Conservation (phyloP, 2,329 filamentous ascomycete species). For the Pezicula neosporulosa region DNA sequence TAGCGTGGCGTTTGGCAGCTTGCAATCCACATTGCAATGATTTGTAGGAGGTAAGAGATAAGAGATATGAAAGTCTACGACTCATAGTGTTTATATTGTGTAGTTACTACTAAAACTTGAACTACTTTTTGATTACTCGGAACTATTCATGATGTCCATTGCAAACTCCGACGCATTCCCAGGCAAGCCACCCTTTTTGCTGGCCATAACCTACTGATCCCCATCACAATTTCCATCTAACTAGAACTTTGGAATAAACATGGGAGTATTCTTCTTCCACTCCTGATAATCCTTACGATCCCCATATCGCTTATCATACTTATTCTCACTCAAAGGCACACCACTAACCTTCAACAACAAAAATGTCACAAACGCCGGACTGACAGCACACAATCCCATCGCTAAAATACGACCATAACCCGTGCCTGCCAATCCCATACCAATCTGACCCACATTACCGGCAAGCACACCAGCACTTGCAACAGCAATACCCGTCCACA, state of each 20-base stretch:
- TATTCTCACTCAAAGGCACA: constrained; percentile 63
- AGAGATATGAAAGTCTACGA: too few species aligned
- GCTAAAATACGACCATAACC: constrained; percentile 39
- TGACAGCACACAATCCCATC: constrained; percentile 39
- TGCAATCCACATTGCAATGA: too few species aligned
- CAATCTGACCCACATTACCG: constrained; percentile 48
- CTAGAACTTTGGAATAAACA: constrained; percentile 60
- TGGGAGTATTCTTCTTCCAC: constrained; percentile 65
- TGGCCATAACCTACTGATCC: too few species aligned
- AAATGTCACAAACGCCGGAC: constrained; percentile 62
- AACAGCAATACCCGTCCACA: constrained; percentile 67
- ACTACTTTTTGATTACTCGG: too few species aligned
- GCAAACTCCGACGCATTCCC: too few species aligned
- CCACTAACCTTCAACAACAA: constrained; percentile 61
- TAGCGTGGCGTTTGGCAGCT: too few species aligned
- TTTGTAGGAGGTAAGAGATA: too few species aligned
- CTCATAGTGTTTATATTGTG: too few species aligned
- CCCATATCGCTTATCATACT: constrained; percentile 64
- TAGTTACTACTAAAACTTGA: too few species aligned
- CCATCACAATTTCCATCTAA: too few species aligned
- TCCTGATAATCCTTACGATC: constrained; percentile 61
- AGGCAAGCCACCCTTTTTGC: too few species aligned
- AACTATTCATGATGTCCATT: too few species aligned
- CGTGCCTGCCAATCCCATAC: constrained; percentile 32
- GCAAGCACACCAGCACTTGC: constrained; percentile 53